Evolutionary conservation across 2,329 filamentous ascomycete genomes (phyloP).

Genomic region (Xylogone sp.): DNA sequence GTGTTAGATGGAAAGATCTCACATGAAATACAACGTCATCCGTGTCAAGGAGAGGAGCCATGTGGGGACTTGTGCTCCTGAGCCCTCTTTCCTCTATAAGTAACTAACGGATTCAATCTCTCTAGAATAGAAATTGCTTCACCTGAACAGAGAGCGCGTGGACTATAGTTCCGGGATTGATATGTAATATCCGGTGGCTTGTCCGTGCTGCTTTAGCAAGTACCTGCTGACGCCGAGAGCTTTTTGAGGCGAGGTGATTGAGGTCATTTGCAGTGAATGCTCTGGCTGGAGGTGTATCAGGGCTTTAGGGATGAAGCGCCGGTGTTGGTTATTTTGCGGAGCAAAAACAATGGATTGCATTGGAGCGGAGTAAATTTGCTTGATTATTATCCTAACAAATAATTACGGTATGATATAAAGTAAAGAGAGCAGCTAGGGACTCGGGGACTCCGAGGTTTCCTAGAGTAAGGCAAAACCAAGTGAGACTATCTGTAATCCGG

Average conservation of each 20-base stretch:
- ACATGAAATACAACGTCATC: not conserved
- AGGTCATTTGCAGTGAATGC: not conserved
- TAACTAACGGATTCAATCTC: not conserved
- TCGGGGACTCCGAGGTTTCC: not conserved
- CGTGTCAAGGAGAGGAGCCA: not conserved
- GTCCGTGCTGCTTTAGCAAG: not conserved
- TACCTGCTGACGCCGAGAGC: not conserved
- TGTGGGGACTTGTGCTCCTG: not conserved
- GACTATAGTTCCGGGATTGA: not conserved
- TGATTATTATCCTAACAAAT: not conserved
- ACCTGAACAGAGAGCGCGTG: not conserved
- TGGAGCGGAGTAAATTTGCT: not conserved
- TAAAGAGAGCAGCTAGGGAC: not conserved
- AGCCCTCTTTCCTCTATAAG: not conserved
- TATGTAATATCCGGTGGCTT: not conserved
- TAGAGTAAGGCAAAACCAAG: not conserved
- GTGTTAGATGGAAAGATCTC: not conserved
- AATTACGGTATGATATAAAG: not conserved
- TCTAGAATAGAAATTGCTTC: not conserved
- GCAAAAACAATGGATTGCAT: not conserved
- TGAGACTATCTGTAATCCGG: not conserved
- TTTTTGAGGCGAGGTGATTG: not conserved
- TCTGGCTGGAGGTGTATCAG: not conserved
- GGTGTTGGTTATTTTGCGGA: not conserved
- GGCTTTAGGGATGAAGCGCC: not conserved